Conservation (phyloP, 73 alveolate species). For the Uronychia setigera region DNA sequence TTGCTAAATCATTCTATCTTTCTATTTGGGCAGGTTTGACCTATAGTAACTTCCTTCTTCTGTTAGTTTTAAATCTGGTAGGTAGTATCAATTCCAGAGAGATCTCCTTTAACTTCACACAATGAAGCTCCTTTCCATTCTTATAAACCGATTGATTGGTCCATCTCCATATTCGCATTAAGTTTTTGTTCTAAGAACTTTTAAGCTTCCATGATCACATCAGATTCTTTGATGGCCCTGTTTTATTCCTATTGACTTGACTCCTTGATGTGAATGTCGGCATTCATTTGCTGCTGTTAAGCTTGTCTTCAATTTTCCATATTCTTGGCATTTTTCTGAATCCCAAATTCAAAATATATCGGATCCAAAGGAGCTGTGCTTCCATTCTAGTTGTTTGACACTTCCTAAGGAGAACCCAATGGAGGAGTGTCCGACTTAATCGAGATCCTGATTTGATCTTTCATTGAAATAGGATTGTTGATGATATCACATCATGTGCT, state of each 20-base stretch:
- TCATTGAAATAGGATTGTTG: background rate
- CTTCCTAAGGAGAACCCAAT: background rate
- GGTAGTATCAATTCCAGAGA: no score
- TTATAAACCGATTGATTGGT: no score
- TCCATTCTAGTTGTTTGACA: no score
- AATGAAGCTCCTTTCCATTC: background rate
- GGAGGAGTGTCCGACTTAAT: slow-evolving; percentile 1
- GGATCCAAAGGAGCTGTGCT: background rate
- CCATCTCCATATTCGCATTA: background rate
- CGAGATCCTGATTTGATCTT: background rate
- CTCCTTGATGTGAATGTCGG: no score
- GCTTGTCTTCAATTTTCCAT: background rate
- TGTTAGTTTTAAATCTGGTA: no score
- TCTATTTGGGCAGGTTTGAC: no score
- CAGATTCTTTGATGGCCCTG: background rate
- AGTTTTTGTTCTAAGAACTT: background rate
- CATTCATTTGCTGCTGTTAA: no score
- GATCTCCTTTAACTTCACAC: background rate
- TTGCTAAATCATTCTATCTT: no score
- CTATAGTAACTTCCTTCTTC: no score
- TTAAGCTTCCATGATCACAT: no score
- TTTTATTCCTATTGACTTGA: no score
- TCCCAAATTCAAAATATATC: background rate
- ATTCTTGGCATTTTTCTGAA: no score
- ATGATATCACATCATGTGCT: background rate